Evolutionary conservation across 208 protist species (phyloP), one percentile per base, ranked within the genome.

Genomic region (Wallacemonas collosoma): DNA sequence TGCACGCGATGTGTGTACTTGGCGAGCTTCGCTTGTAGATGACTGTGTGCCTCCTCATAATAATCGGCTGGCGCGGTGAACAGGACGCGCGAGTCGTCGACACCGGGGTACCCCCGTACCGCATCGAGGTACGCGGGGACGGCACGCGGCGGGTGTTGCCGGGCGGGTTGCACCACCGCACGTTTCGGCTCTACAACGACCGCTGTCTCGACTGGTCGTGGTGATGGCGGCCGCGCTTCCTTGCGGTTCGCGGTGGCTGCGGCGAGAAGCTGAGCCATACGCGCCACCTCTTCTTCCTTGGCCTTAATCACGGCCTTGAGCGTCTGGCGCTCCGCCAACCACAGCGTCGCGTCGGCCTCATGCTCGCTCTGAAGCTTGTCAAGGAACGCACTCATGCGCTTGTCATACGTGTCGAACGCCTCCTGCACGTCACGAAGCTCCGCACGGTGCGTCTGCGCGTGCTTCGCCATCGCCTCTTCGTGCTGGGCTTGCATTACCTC

Each of bases 391-490:
- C 74, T 78, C 76, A 90, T 85, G 41, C 80, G 66, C 2, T 53
- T 48, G 63, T 87, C 81, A 67, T 90, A 90, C 43, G 77, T 71
- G 35, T 81, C 76, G 61, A 90, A 90, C 14, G 85, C 85, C 11
- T 68, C 75, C 48, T 78, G 78, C 14, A 90, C 57, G 11, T 65
- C 79, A 17, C 73, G 67, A 56, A 90, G 63, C 51, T 90, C 85
- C 12, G 63, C 73, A 1, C 58, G 61, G 61, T 89, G 80, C 8
- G 70, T 45, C 15, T 67, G 68, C 14, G 76, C 77, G n/a, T 86
- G 73, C 54, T 77, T 66, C 3, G 64, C 55, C 1, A 81, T 45
- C 55, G 74, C 64, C 1, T 57, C 1, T 4, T 17, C 17, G 60
- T 65, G 60, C 60, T 65, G 3, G 15, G 1, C 41, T 9, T 51